These are phyloP conservation scores for Ciborinia camelliae DNA, from an alignment of 2,329 filamentous ascomycete genomes.

Conservation along the genomic window DNA sequence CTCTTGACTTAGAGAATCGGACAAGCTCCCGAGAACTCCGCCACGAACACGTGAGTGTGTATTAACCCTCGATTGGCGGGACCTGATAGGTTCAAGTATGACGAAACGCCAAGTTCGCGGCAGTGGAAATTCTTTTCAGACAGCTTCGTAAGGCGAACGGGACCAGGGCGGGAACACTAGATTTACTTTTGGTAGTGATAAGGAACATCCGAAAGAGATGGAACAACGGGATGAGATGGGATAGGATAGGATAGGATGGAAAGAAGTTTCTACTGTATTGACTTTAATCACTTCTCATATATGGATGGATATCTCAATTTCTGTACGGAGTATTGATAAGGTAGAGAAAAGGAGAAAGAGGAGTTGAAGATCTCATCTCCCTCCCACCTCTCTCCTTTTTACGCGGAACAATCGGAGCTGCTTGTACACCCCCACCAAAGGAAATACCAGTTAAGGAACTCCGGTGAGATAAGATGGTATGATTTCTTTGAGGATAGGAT, in stretches of 20 bases:
- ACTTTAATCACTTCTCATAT: neutral
- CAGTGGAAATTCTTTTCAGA: neutral
- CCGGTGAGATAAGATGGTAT: too few species aligned
- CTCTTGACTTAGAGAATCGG: neutral
- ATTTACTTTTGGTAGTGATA: too few species aligned
- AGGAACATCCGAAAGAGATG: neutral
- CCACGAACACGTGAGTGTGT: constrained; percentile 1
- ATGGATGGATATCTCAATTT: neutral
- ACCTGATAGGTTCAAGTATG: constrained; percentile 9
- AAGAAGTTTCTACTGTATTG: neutral
- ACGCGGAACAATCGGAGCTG: neutral
- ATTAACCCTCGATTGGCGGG: neutral
- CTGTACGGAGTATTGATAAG: neutral
- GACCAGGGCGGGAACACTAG: neutral
- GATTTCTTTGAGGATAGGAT: neutral
- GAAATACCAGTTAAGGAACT: too few species aligned
- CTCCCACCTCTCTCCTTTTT: constrained; percentile 2
- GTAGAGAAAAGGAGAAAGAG: too few species aligned
- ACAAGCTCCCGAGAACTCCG: constrained; percentile 3
- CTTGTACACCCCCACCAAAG: neutral
- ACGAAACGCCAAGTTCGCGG: neutral
- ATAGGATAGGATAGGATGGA: neutral
- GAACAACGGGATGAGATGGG: neutral
- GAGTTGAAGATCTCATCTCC: too few species aligned
- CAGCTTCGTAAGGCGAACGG: constrained; percentile 1